Base-by-base conservation (phyloP, 805 yeast species). In the Ascoidea asiatica region DNA sequence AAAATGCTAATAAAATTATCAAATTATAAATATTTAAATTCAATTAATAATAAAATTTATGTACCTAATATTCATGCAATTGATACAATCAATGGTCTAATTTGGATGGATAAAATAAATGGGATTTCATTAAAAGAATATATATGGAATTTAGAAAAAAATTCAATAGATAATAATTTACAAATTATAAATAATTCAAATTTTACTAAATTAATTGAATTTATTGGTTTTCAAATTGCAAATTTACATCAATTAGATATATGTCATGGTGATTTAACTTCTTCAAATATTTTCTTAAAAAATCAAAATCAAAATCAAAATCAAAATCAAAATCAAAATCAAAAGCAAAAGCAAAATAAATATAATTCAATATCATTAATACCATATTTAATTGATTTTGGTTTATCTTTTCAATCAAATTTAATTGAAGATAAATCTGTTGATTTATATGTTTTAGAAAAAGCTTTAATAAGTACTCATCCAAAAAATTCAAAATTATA, bases 391-490 rank as follows among this genome's bases (percentile, higher is more conserved):
- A 92, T 92, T 44, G 98, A 92, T 57, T 92, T 92, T 63, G 98
- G 98, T 0, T 67, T 92, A 18, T 83, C 95, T 2, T 77, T 88
- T 11, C 78, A 78, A 46, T 77, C 95, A 0, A 70, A 72, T 1
- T 58, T 87, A 49, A 73, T 83, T 0, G 98, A 92, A 54, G 97
- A 90, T 56, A 88, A 86, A 60, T 97, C 97, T 3, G 98, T 92
- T n/a, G 98, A 92, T 60, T 61, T 92, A 47, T 92, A 92, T 54
- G 97, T 92, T 8, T 63, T 92, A 48, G 98, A 92, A 61, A 68
- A 97, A 54, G 97, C 98, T 0, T 72, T 92, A 18, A 64, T 77
- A 23, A 85, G 95, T 52, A 92, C 98, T 1, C 98, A 92, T 61
- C 90, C 97, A 0, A 69, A 70, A 5, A 74, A 73, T 54, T 70